phyloP scores from a whole-genome alignment of 1,284 basidiomycete genomes.

The Cutaneotrichosporon arboriforme region DNA sequence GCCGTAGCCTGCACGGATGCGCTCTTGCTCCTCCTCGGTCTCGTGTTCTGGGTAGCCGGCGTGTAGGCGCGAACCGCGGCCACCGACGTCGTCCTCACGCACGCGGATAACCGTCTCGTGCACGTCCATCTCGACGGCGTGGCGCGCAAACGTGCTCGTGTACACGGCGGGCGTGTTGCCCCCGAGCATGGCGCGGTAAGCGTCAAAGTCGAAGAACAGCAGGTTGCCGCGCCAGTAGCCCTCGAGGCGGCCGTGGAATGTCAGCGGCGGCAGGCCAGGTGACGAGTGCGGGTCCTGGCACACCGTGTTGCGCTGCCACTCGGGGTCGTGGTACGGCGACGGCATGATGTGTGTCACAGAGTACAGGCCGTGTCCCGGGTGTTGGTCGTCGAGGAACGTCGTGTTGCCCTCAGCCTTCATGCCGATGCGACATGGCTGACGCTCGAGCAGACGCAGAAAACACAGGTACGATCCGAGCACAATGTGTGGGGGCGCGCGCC shows the following conservation, averaged over 20 bases:
- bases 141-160: slow-evolving; percentile 43
- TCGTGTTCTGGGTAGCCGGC: slow-evolving; percentile 40
- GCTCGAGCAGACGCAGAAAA: slow-evolving; percentile 37
- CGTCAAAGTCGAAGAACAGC: slow-evolving; percentile 53
- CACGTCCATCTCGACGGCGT: slow-evolving; percentile 40
- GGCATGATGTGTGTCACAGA: slow-evolving; percentile 30
- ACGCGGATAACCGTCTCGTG: slow-evolving; percentile 44
- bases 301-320: slow-evolving; percentile 46
- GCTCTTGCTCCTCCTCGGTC: slow-evolving; percentile 29
- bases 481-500: slow-evolving; percentile 36
- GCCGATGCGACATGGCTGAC: slow-evolving; percentile 34
- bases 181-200: slow-evolving; percentile 51
- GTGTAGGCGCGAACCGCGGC: slow-evolving; percentile 33
- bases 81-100: slow-evolving; percentile 40
- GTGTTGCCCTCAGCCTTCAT: slow-evolving; percentile 24
- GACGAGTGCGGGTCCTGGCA: slow-evolving; percentile 49
- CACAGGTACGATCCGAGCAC: slow-evolving; percentile 31
- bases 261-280: slow-evolving; percentile 47
- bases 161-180: slow-evolving; percentile 49
- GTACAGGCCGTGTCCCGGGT: slow-evolving; percentile 20
- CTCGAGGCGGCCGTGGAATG: slow-evolving; percentile 46
- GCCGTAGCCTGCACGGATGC: slow-evolving; percentile 35
- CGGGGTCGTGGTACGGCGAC: slow-evolving; percentile 44
- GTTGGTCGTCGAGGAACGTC: slow-evolving; percentile 15
- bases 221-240: slow-evolving; percentile 54